Base-by-base conservation (phyloP, 768 basidiomycete genomes). In the Phaffia australis region DNA sequence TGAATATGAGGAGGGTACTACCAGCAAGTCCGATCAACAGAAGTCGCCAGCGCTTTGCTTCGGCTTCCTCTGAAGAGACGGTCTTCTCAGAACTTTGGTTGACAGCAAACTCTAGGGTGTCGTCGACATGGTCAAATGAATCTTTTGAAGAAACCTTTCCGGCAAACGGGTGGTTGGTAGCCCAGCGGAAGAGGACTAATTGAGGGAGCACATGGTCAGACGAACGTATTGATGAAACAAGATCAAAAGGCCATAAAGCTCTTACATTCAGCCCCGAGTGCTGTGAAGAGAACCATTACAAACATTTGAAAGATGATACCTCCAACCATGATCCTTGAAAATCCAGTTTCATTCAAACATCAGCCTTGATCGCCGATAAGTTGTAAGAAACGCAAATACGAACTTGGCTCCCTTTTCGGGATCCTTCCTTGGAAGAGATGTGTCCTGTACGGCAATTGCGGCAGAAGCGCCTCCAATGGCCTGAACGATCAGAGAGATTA, bases 391-490 rank as follows among this genome's bases (percentile, higher is more conserved):
- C 56, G 6, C 55, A 56, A 1, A 65, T 56, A 65, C 59, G 56
- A 65, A 35, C n/a, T 23, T 23, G 0, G 64, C 64, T 14, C 64
- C 64, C 1, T 23, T 25, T 47, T 65, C 27, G 16, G 64, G 64
- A 30, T 65, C 49, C 8, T 42, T 54, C 21, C 23, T 32, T 15
- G 64, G 64, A 14, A 65, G 30, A 1, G 46, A 23, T 6, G 42
- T 47, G 18, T 18, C 57, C 57, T 65, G 56, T 29, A 65, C 68
- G 30, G 76, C 79, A 0, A 74, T 72, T 4, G 81, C 78, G 0
- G 84, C 84, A 25, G 79, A 71, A 0, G 81, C 85, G 29, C 85
- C 85, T 49, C 86, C 86, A 21, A 80, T 74, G 32, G 81, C 85
- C 75, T 87, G 86, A 1, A 86, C 74, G n/a, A 83, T 74, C 30